Conservation (phyloP, 129 eudicot species). For the Sambucus nigra region DNA sequence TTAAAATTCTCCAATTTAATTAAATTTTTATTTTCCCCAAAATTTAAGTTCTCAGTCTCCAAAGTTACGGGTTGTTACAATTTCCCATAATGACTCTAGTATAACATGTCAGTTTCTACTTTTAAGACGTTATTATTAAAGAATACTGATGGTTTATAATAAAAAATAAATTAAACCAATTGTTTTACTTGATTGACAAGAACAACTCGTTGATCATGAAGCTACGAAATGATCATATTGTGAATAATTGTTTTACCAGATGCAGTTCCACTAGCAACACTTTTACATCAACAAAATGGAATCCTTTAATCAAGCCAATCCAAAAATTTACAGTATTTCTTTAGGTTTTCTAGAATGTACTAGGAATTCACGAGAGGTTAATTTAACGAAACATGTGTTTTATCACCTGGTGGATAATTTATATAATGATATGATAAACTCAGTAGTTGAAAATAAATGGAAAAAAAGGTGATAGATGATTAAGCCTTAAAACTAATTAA, state of each 20-base stretch:
- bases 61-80: no score
- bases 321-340: no score
- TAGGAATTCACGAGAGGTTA: no score
- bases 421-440: background rate
- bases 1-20: no score
- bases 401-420: background rate
- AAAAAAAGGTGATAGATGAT: background rate
- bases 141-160: background rate
- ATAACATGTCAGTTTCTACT: background rate
- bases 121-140: background rate
- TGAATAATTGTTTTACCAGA: slow-evolving; percentile 93
- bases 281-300: slow-evolving; percentile 10
- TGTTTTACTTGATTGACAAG: slow-evolving; percentile 69
- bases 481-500: no score
- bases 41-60: no score
- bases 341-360: no score
- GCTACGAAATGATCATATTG: slow-evolving; percentile 63
- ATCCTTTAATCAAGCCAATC: no score
- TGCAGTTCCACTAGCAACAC: slow-evolving; percentile 95
- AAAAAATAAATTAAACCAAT: background rate
- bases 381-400: no score
- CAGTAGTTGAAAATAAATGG: no score
- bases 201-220: slow-evolving; percentile 84
- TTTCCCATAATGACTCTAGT: no score
- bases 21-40: no score